A percentile compares a stretch with the other conserved stretches of the same genome.
These are phyloP conservation scores for Globisporangium okanoganense DNA, from an alignment of 352 stramenopile genomes.

Conservation along the genomic window DNA sequence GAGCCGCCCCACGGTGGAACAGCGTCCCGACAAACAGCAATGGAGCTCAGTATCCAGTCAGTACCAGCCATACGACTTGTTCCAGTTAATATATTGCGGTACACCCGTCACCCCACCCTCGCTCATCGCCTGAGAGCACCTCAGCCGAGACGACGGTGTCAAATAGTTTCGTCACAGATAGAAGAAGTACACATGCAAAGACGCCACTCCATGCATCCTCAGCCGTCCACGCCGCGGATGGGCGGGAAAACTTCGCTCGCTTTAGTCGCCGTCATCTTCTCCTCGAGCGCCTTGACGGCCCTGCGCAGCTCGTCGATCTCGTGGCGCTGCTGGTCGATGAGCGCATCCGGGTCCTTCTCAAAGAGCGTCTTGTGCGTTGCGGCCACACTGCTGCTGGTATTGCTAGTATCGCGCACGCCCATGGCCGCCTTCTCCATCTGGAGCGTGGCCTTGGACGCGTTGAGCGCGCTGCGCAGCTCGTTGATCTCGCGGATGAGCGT, in stretches of 20 bases:
- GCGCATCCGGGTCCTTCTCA: slow-evolving; percentile 40
- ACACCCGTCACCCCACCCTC: too few species aligned
- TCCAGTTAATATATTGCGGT: too few species aligned
- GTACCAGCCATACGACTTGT: too few species aligned
- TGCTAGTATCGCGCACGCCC: slow-evolving; percentile 19
- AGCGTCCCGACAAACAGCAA: too few species aligned
- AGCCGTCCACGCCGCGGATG: not conserved
- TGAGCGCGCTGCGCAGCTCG: slow-evolving; percentile 76
- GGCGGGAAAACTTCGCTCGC: slow-evolving; percentile 6
- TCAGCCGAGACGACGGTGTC: too few species aligned
- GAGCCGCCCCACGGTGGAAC: too few species aligned
- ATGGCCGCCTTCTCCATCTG: slow-evolving; percentile 70
- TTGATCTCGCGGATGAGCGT: slow-evolving; percentile 93
- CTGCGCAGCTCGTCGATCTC: slow-evolving; percentile 80
- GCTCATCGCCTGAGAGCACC: too few species aligned
- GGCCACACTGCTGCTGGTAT: slow-evolving; percentile 3
- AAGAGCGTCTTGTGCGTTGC: slow-evolving; percentile 18
- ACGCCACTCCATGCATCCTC: not conserved
- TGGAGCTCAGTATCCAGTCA: too few species aligned
- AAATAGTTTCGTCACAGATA: too few species aligned
- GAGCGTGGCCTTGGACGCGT: slow-evolving; percentile 66
- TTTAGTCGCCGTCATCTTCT: slow-evolving; percentile 34
- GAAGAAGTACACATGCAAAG: not conserved
- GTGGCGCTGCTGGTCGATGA: slow-evolving; percentile 49
- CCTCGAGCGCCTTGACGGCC: slow-evolving; percentile 71